Evolutionary conservation across 148 eudicot genomes (phyloP).

Genomic region (Spergularia marina): DNA sequence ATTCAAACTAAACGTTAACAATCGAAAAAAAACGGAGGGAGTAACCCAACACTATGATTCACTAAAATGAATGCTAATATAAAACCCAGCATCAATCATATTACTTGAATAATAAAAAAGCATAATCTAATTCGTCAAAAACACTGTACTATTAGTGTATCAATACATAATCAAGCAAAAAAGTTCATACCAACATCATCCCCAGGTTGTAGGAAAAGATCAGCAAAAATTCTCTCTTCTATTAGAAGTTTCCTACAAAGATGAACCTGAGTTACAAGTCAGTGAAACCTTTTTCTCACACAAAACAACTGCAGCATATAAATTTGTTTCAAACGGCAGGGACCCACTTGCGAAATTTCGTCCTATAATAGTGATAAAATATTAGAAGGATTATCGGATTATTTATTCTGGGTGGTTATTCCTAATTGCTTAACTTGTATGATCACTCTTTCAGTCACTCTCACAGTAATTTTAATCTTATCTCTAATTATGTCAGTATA

Average conservation of each 20-base stretch:
- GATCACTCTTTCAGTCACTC: neutral
- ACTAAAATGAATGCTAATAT: too few species aligned
- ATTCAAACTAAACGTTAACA: too few species aligned
- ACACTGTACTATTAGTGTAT: neutral
- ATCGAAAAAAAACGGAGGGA: too few species aligned
- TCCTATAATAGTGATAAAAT: neutral
- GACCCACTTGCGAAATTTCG: conserved; percentile 20
- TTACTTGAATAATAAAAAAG: too few species aligned
- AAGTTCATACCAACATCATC: conserved; percentile 1
- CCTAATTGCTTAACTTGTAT: too few species aligned
- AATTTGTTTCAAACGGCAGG: neutral
- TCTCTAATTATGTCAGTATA: too few species aligned
- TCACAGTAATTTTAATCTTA: neutral
- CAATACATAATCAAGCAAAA: neutral
- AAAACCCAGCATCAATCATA: too few species aligned
- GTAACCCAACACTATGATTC: too few species aligned
- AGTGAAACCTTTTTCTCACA: neutral
- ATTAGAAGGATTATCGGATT: too few species aligned
- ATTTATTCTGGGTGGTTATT: too few species aligned
- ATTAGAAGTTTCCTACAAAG: neutral
- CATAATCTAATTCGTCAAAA: neutral
- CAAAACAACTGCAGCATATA: neutral
- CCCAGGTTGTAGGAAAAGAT: neutral
- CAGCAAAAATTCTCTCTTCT: neutral
- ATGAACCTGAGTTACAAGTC: neutral